These are phyloP conservation scores for Cryptococcus sp. DNA, from an alignment of 1,284 basidiomycete genomes.

Conservation along the genomic window DNA sequence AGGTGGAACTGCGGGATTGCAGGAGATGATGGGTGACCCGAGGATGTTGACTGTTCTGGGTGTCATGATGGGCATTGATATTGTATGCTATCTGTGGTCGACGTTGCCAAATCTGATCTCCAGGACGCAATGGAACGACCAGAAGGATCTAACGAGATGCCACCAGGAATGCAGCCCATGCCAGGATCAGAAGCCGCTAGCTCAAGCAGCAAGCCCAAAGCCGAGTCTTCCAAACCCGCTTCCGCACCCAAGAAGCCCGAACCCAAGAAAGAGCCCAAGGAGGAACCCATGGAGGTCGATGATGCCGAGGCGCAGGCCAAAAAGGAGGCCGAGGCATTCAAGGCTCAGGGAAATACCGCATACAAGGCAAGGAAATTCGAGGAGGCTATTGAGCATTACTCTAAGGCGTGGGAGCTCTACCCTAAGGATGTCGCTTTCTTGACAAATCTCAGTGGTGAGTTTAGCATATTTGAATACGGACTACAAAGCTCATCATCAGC, in stretches of 20 bases:
- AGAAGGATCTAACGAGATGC: slow-evolving; percentile 77
- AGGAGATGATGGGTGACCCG: slow-evolving; percentile 63
- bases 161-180: slow-evolving; percentile 54
- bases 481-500: slow-evolving; percentile 53
- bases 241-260: slow-evolving; percentile 50
- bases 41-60: slow-evolving; percentile 89
- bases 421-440: slow-evolving; percentile 92
- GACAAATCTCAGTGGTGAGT: slow-evolving; percentile 77
- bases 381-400: slow-evolving; percentile 66
- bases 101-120: slow-evolving; percentile 1
- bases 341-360: slow-evolving; percentile 70
- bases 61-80: slow-evolving; percentile 88
- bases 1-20: slow-evolving; percentile 43
- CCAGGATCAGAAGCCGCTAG: slow-evolving; percentile 5
- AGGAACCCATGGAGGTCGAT: slow-evolving; percentile 65
- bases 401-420: slow-evolving; percentile 87
- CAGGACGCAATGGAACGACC: slow-evolving; percentile 73
- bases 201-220: slow-evolving; percentile 32
- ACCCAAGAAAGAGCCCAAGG: slow-evolving; percentile 54
- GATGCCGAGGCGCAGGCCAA: slow-evolving; percentile 63
- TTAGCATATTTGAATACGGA: neutral
- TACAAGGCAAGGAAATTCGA: slow-evolving; percentile 84
- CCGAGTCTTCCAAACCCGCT: slow-evolving; percentile 46
- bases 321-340: slow-evolving; percentile 69
- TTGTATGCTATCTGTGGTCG: slow-evolving; percentile 44